Base-by-base conservation (phyloP, 2,329 filamentous ascomycete genomes). In the Stemphylium vesicarium region DNA sequence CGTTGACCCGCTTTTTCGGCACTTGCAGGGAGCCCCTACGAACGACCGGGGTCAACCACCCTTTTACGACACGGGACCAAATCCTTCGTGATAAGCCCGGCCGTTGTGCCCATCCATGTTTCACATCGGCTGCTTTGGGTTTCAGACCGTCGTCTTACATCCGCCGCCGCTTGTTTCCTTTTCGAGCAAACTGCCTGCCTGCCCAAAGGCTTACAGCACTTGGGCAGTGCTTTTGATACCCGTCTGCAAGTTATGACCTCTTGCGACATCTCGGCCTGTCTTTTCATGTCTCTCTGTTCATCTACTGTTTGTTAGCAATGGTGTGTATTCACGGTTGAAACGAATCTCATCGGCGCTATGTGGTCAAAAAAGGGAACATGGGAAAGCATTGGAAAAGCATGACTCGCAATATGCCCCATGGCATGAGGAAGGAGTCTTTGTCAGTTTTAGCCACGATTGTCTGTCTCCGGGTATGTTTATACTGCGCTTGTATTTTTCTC, bases 21-120 rank as follows among this genome's bases (percentile, higher is more conserved):
- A 63, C 56, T 68, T 68, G 64, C 71, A 72, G 67, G 71, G 69
- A 47, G 44, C 66, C 69, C 69, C 63, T 67, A 71, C 63, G 54
- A 65, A 62, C 60, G 64, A 64, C 69, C 71, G 65, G 70, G 71
- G 69, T 53, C 53, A 39, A 39, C 58, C 57, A 56, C 69, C 36
- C 60, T 54, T 57, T 67, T 72, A 66, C 44, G 64, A 59, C 61
- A 60, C 63, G 59, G 68, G 55, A 57, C 50, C 54, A 52, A 62
- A 64, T 59, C 59, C 59, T 58, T 63, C 40, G 53, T 53, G 41
- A 64, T 63, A 51, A 42, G 40, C 53, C 59, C 56, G 60, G 57
- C 45, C 56, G 56, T 52, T 58, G 56, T 49, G 49, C 56, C 59
- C 50, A 47, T 20, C 44, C 57, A 50, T 55, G 67, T 70, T 66